Evolutionary conservation across 306 rosid genomes (phyloP).

Genomic region (Rosa multiflora): DNA sequence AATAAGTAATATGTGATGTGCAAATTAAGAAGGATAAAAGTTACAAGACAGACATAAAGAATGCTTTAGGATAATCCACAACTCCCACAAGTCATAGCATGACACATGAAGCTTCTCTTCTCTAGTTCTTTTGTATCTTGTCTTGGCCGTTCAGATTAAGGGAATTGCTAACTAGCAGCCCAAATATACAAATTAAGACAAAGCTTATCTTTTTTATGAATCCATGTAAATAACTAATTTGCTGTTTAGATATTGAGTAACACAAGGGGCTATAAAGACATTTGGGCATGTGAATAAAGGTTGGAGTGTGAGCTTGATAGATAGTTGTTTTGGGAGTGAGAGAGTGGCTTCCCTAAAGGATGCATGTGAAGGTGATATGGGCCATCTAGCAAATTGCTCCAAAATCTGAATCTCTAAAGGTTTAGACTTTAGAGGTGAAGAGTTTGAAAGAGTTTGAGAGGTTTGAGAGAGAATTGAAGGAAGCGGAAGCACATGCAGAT

Average conservation of each 20-base stretch:
- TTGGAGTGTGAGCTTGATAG: slow-evolving; percentile 6
- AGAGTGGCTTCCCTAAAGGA: slow-evolving; percentile 63
- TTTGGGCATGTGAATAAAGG: slow-evolving; percentile 18
- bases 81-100: not conserved
- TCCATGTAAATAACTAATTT: not conserved
- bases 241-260: not conserved
- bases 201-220: not conserved
- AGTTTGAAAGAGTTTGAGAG: not conserved
- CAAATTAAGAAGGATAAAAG: slow-evolving; percentile 4
- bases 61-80: slow-evolving; percentile 22
- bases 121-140: not conserved
- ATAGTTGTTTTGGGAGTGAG: slow-evolving; percentile 22
- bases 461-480: not conserved
- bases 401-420: slow-evolving; percentile 4
- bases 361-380: slow-evolving; percentile 79
- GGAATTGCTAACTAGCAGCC: not conserved
- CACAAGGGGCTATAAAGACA: slow-evolving; percentile 27
- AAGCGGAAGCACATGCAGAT: slow-evolving; percentile 41
- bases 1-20: not conserved
- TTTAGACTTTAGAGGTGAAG: not conserved
- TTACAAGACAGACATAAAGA: not conserved
- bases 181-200: not conserved
- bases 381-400: slow-evolving; percentile 55
- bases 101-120: not conserved
- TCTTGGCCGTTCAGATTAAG: not conserved